A percentile compares a stretch with the other conserved stretches of the same genome.
These are phyloP conservation scores for Rhodosporidiobolus odoratus DNA, from an alignment of 768 basidiomycete genomes.

Conservation along the genomic window DNA sequence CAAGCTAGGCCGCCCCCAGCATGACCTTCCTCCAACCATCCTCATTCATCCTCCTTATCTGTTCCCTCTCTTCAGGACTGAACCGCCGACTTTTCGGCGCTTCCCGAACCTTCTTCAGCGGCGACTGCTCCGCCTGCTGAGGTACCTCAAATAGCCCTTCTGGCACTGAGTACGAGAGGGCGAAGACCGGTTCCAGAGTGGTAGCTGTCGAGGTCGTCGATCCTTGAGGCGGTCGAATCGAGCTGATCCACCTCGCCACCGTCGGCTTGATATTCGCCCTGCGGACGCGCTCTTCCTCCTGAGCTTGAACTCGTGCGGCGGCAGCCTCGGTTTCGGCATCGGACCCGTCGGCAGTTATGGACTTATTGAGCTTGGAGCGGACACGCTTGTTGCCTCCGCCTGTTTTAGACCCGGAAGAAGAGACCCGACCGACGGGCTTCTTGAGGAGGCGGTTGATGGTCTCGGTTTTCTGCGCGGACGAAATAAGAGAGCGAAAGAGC, in stretches of 20 bases:
- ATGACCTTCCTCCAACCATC: constrained; percentile 20
- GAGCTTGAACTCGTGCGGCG: background rate
- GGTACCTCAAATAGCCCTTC: background rate
- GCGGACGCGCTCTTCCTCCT: background rate
- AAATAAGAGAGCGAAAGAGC: too few relatives aligned
- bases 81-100: constrained; percentile 14
- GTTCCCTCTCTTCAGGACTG: constrained; percentile 7
- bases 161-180: background rate
- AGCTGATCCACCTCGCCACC: constrained; percentile 21
- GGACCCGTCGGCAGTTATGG: constrained; percentile 10
- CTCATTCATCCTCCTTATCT: constrained; percentile 8
- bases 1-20: constrained; percentile 21
- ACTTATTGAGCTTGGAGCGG: constrained; percentile 27
- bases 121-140: background rate
- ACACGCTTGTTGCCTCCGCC: background rate
- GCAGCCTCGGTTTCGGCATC: background rate
- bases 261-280: constrained; percentile 9
- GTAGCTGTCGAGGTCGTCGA: background rate
- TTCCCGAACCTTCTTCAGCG: background rate
- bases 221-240: constrained; percentile 1
- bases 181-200: background rate
- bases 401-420: background rate
- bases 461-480: constrained; percentile 57
- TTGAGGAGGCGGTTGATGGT: constrained; percentile 84
- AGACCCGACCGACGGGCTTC: constrained; percentile 57